Percentiles rank a stretch among this genome's conserved stretches.
phyloP scores from a whole-genome alignment of 2,329 filamentous ascomycete species.

The Fonsecaea erecta region DNA sequence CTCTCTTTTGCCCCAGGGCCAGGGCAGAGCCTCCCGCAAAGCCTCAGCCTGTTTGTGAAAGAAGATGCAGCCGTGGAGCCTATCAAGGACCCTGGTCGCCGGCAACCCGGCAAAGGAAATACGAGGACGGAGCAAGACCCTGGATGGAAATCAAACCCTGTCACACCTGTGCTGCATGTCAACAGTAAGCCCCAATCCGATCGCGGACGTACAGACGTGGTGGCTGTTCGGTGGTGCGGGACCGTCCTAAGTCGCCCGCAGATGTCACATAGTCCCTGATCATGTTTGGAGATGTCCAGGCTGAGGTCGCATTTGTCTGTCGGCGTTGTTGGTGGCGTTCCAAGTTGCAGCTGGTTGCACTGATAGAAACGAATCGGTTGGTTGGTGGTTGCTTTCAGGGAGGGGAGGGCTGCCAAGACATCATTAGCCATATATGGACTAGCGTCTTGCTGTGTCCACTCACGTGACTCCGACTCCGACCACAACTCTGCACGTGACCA shows the following conservation, averaged over 20 bases:
- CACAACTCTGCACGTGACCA: not conserved
- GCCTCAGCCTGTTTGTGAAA: not conserved
- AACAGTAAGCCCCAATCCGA: not conserved
- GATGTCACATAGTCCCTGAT: not conserved
- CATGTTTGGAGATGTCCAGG: not conserved
- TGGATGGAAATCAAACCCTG: too few relatives aligned
- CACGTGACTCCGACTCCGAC: not conserved
- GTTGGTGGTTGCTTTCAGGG: not conserved
- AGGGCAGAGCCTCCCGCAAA: not conserved
- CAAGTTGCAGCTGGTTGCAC: not conserved
- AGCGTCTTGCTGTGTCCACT: not conserved
- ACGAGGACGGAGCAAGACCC: not conserved
- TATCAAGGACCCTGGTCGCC: not conserved
- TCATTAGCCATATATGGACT: not conserved
- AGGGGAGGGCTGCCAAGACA: not conserved
- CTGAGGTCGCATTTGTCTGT: not conserved
- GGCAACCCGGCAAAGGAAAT: not conserved
- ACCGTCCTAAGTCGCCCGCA: not conserved
- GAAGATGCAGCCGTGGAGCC: not conserved
- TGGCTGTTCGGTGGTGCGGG: not conserved
- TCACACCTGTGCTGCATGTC: too few relatives aligned
- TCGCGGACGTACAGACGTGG: not conserved
- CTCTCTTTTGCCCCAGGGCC: not conserved
- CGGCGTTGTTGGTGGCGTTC: not conserved
- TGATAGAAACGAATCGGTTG: not conserved